Evolutionary conservation across 768 basidiomycete species (phyloP), one percentile per base, ranked within the genome.

Genomic region (Tricholomella constricta): DNA sequence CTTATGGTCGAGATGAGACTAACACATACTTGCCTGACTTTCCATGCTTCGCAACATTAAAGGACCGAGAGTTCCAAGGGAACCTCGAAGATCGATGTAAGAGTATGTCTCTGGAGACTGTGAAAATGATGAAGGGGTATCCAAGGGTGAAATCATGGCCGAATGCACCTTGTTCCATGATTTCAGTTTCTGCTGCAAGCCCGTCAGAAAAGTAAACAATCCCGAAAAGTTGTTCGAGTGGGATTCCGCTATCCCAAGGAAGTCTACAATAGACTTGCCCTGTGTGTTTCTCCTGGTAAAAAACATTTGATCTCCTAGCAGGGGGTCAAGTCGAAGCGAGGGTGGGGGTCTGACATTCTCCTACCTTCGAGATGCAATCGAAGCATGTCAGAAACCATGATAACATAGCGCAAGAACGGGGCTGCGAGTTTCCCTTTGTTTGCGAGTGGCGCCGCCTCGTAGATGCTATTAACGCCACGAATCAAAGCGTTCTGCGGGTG

Each of bases 261-360:
- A 46, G 5, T 54, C 54, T n/a, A 41, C 40, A 11, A 63, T 36
- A n/a, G 56, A 47, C n/a, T 25, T 52, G 32, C 50, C 52, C n/a
- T 52, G 19, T 4, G 53, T 41, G 17, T 57, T 51, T 22, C 34
- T 47, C 10, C 2, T 49, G 5, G 53, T 58, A n/a, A 67, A 61
- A 52, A 70, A 69, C 6, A 60, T 34, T 37, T 63, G 59, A 48
- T 69, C 67, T 29, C 66, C 66, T 68, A 42, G 15, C 10, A 27
- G 32, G 5, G 1, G 23, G 11, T 17, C 25, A 2, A 34, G 22
- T 8, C 15, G 22, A 34, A 25, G 9, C 10, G 4, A 23, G 9
- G 23, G 22, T 4, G 17, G 17, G 5, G 3, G n/a, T 19, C 3
- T 15, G 2, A 8, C n/a, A 23, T 8, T 6, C 5, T 31, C 45